Conservation (phyloP, 2,329 filamentous ascomycete species). For the Raffaelea ambrosiae region DNA sequence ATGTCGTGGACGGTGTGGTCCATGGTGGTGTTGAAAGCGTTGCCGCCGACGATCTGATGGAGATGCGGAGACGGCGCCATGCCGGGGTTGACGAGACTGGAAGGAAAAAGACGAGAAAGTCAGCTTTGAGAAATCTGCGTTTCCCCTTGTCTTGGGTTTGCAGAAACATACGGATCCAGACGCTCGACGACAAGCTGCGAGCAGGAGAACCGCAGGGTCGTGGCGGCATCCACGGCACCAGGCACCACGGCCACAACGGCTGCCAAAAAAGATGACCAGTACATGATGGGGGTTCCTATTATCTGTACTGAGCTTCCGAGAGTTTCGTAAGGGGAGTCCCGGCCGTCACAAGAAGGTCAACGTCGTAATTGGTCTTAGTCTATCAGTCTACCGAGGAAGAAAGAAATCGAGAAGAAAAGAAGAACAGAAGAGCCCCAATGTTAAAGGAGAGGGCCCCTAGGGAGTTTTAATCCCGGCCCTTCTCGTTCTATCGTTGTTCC, state of each 20-base stretch:
- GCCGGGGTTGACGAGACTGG: constrained; percentile 9
- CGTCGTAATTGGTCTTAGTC: too few species aligned
- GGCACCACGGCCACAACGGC: constrained; percentile 2
- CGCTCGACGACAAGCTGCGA: constrained; percentile 10
- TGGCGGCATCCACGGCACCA: constrained; percentile 4
- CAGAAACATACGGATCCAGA: constrained; percentile 6
- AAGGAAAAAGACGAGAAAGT: not conserved
- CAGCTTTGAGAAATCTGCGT: too few species aligned
- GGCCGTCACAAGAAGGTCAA: too few species aligned
- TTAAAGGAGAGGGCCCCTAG: too few species aligned
- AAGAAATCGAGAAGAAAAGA: too few species aligned
- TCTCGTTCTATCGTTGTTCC: too few species aligned
- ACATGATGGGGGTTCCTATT: constrained; percentile 1
- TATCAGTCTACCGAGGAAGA: too few species aligned
- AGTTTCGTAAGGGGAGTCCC: too few species aligned
- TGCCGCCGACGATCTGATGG: constrained; percentile 10
- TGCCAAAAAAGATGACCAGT: constrained; percentile 5
- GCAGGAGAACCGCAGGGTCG: constrained; percentile 10
- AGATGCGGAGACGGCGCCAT: constrained; percentile 5
- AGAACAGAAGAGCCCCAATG: too few species aligned
- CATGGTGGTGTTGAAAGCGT: constrained; percentile 14
- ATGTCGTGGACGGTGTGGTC: constrained; percentile 16
- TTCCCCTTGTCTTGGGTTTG: not conserved
- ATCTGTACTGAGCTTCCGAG: too few species aligned
- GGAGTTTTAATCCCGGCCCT: too few species aligned